Evolutionary conservation across 2,329 filamentous ascomycete species (phyloP).

Genomic region (Talaromyces marneffei): DNA sequence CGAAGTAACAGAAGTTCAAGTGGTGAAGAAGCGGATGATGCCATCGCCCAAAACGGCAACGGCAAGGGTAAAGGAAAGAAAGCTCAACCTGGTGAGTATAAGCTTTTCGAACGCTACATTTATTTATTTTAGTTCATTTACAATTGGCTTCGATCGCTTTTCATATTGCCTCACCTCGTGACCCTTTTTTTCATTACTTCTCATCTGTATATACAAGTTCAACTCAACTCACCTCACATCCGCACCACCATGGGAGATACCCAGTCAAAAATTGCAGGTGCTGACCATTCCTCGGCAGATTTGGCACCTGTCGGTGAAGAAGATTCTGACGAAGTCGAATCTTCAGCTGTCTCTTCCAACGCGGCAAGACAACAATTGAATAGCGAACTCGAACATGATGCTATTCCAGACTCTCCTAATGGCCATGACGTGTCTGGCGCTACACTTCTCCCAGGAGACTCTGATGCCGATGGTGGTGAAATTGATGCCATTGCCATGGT

Average conservation of each 20-base stretch:
- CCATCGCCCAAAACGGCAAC: slow-evolving; percentile 5
- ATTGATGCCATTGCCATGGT: slow-evolving; percentile 33
- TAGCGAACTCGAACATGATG: slow-evolving; percentile 1
- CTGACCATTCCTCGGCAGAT: slow-evolving; percentile 1
- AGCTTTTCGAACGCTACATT: neutral
- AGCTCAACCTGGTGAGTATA: slow-evolving; percentile 8
- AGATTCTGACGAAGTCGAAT: neutral
- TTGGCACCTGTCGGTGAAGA: slow-evolving; percentile 4
- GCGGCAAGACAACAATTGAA: slow-evolving; percentile 9
- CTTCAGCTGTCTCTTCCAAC: neutral
- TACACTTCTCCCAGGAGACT: slow-evolving; percentile 28
- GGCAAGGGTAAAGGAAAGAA: neutral
- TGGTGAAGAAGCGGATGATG: slow-evolving; percentile 1
- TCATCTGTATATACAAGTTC: neutral
- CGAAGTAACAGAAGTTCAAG: slow-evolving; percentile 5
- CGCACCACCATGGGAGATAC: slow-evolving; percentile 2
- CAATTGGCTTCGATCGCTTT: neutral
- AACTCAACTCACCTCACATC: neutral
- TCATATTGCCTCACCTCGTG: neutral
- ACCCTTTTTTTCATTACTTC: neutral
- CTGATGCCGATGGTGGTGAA: slow-evolving; percentile 24
- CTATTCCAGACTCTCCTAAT: neutral
- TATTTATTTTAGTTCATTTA: neutral
- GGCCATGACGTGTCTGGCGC: slow-evolving; percentile 29
- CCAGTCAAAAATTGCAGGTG: neutral